Evolutionary conservation across 768 basidiomycete species (phyloP).

Genomic region (Mycena vulgaris): DNA sequence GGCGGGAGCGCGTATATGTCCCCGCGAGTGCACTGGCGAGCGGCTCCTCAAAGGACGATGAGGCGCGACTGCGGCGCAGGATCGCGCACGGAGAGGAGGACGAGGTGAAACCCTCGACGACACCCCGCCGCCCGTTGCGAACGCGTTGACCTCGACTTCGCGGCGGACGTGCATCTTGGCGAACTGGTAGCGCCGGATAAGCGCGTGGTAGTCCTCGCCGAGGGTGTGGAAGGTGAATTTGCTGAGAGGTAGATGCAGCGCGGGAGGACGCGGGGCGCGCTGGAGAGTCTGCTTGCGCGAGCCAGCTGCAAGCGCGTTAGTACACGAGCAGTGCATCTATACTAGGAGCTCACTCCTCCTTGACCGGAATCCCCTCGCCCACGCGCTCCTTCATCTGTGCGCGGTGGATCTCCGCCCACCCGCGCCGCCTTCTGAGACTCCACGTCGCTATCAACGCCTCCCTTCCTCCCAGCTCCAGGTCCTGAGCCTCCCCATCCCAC

Average conservation of each 20-base stretch:
- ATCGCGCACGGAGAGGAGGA: conserved; percentile 67
- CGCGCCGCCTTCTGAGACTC: conserved; percentile 67
- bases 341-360: conserved; percentile 56
- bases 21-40: conserved; percentile 81
- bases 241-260: conserved; percentile 84
- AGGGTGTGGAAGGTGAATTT: too few species aligned
- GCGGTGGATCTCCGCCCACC: conserved; percentile 69
- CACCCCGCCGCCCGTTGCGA: conserved; percentile 48
- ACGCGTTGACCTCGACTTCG: conserved; percentile 81
- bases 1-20: conserved; percentile 67
- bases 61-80: too few species aligned
- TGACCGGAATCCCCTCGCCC: conserved; percentile 23
- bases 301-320: conserved; percentile 33
- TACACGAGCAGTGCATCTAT: conserved; percentile 16
- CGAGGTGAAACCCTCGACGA: conserved; percentile 66
- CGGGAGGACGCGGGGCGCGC: conserved; percentile 72
- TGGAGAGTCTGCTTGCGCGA: too few species aligned
- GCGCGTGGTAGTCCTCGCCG: too few species aligned
- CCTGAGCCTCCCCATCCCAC: neutral
- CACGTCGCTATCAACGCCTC: conserved; percentile 72
- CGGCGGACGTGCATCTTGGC: conserved; percentile 82
- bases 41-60: too few species aligned
- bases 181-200: conserved; percentile 74
- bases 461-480: conserved; percentile 54
- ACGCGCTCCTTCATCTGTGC: conserved; percentile 34